Evolutionary conservation across 2,329 filamentous ascomycete genomes (phyloP).

Genomic region (Coniochaeta sp.): DNA sequence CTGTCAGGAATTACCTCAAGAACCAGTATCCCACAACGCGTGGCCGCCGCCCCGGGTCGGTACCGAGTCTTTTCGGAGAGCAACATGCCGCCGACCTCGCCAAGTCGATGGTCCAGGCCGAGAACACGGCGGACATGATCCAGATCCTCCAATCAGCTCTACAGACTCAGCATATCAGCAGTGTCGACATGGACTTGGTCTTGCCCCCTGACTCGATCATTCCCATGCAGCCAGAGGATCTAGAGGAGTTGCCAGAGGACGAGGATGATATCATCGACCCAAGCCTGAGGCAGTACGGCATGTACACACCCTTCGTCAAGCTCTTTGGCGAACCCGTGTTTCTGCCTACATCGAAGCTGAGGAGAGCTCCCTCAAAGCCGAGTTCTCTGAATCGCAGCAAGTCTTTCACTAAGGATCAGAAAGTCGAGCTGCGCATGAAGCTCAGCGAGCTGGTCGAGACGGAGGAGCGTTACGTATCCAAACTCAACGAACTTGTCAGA

Average conservation of each 20-base stretch:
- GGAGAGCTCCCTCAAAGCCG: slow-evolving; percentile 80
- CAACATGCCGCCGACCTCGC: slow-evolving; percentile 90
- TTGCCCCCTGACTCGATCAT: slow-evolving; percentile 71
- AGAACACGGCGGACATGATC: slow-evolving; percentile 67
- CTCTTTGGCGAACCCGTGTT: slow-evolving; percentile 80
- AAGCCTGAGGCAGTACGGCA: slow-evolving; percentile 63
- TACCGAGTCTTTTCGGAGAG: slow-evolving; percentile 72
- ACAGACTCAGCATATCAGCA: slow-evolving; percentile 73
- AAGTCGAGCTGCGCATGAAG: slow-evolving; percentile 77
- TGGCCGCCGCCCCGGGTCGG: slow-evolving; percentile 53
- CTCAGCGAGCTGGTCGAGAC: slow-evolving; percentile 88
- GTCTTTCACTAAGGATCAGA: slow-evolving; percentile 73
- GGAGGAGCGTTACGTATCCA: slow-evolving; percentile 87
- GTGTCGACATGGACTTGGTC: slow-evolving; percentile 82
- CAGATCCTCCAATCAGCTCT: slow-evolving; percentile 67
- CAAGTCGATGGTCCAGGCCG: slow-evolving; percentile 73
- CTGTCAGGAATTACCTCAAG: slow-evolving; percentile 65
- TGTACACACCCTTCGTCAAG: slow-evolving; percentile 69
- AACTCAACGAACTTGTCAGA: slow-evolving; percentile 76
- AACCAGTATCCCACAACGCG: slow-evolving; percentile 45
- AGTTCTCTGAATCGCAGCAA: slow-evolving; percentile 72
- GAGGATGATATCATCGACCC: slow-evolving; percentile 62
- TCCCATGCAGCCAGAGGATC: slow-evolving; percentile 52
- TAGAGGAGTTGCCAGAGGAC: slow-evolving; percentile 52
- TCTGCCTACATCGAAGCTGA: slow-evolving; percentile 75